phyloP scores from a whole-genome alignment of 1,139 yeast species.

The Yamadazyma dendronema region DNA sequence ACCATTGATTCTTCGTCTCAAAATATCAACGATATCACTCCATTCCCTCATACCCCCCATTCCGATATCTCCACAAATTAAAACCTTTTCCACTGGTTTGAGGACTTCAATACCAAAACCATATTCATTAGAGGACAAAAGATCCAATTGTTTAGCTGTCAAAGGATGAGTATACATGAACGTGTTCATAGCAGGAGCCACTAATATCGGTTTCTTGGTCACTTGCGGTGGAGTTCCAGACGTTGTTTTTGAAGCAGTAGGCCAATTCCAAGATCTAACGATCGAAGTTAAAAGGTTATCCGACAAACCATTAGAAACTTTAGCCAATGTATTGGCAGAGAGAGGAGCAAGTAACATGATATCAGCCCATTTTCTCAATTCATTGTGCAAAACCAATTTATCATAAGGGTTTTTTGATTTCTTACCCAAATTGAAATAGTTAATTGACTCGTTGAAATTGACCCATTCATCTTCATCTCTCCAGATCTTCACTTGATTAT shows the following conservation, averaged over 20 bases:
- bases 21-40: conserved; percentile 83
- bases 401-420: conserved; percentile 41
- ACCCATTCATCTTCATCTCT: conserved; percentile 92
- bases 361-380: conserved; percentile 94
- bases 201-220: conserved; percentile 66
- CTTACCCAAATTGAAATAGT: conserved; percentile 18
- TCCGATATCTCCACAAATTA: conserved; percentile 95
- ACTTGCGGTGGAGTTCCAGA: conserved; percentile 5
- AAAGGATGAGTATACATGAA: conserved; percentile 94
- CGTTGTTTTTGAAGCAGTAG: conserved; percentile 9
- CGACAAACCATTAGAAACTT: conserved; percentile 85
- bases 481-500: conserved; percentile 87
- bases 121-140: conserved; percentile 45
- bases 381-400: conserved; percentile 71
- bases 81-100: conserved; percentile 89
- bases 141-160: conserved; percentile 74
- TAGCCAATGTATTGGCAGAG: conserved; percentile 90
- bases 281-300: conserved; percentile 86
- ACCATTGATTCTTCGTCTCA: conserved; percentile 52
- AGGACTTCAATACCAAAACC: conserved; percentile 68
- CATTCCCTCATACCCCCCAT: conserved; percentile 99
- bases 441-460: conserved; percentile 36
- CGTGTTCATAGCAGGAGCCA: conserved; percentile 98
- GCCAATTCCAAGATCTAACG: conserved; percentile 88
- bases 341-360: conserved; percentile 87